Evolutionary conservation across 164 flowering plant genomes (phyloP).

Genomic region (Umbellularia californica): DNA sequence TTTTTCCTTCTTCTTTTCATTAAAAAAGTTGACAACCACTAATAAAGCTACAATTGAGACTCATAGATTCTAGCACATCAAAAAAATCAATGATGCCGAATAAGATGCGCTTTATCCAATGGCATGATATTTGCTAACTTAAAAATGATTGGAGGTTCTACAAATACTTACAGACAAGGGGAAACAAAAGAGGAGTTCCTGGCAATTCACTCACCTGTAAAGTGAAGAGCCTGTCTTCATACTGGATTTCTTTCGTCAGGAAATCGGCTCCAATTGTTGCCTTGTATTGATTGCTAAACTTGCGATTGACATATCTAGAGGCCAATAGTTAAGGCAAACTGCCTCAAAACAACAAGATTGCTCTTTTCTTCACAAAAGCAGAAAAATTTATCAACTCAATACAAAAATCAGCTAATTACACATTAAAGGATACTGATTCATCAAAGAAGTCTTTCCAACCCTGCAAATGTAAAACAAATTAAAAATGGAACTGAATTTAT

Average conservation of each 20-base stretch:
- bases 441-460: neutral
- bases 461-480: neutral
- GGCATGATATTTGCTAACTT: too few species aligned
- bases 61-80: too few species aligned
- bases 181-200: too few species aligned
- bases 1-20: too few species aligned
- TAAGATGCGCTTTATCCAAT: too few species aligned
- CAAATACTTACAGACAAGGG: too few species aligned
- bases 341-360: too few species aligned
- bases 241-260: constrained; percentile 76
- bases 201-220: constrained; percentile 48
- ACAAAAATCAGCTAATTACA: neutral
- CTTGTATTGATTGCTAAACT: constrained; percentile 85
- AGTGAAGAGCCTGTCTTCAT: constrained; percentile 79
- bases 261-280: constrained; percentile 93
- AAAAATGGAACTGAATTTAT: neutral
- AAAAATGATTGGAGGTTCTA: too few species aligned
- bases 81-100: too few species aligned
- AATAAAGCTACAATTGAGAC: too few species aligned
- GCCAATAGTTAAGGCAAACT: neutral
- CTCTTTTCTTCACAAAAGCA: neutral
- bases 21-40: too few species aligned
- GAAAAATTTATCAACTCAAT: too few species aligned
- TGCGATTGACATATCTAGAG: constrained; percentile 70
- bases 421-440: neutral